Base-by-base conservation (phyloP, 2,329 filamentous ascomycete species). In the Hypoxylon sp. region DNA sequence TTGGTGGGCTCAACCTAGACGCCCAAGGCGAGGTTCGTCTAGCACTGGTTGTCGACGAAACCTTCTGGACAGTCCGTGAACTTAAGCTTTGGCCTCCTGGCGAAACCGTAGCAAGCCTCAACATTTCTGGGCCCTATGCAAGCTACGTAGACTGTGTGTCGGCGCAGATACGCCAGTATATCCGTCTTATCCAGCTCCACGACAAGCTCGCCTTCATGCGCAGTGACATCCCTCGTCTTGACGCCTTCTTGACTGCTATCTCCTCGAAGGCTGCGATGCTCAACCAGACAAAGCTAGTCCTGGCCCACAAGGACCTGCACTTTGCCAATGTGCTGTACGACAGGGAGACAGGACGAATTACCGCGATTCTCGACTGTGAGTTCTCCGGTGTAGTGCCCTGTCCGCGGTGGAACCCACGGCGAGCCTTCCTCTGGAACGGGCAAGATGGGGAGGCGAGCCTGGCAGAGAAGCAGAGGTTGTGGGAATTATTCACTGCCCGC, bases 241-340 rank as follows among this genome's bases (percentile, higher is more conserved):
- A 66, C 30, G 65, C 67, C 2, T 76, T 80, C 53, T 27, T 68
- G 0, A 43, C 19, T 6, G 39, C 59, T 1, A 47, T 74, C 2
- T 12, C 32, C 3, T n/a, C 16, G 6, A 41, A 19, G 37, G 53
- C 54, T 51, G 39, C 34, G 5, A 45, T 68, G 41, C 68, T 77
- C 1, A 71, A 78, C 61, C 55, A 64, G 3, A 65, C 65, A 2
- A 53, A 43, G 12, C 60, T 73, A 21, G 53, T 75, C 4, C 71
- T 81, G 1, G 75, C 78, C 5, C 80, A 81, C 64, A 78, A 77
- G 61, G 78, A 80, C 64, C 51, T 80, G 45, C 77, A 80, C 60
- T 75, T 81, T 39, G 78, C 74, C 11, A 81, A 80, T 46, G 69
- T 80, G 34, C 73, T 79, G 57, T 78, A 72, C 62, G 71, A 77